Evolutionary conservation across 768 basidiomycete genomes (phyloP), one percentile per base, ranked within the genome.

Genomic region (Termitomyces sp.): DNA sequence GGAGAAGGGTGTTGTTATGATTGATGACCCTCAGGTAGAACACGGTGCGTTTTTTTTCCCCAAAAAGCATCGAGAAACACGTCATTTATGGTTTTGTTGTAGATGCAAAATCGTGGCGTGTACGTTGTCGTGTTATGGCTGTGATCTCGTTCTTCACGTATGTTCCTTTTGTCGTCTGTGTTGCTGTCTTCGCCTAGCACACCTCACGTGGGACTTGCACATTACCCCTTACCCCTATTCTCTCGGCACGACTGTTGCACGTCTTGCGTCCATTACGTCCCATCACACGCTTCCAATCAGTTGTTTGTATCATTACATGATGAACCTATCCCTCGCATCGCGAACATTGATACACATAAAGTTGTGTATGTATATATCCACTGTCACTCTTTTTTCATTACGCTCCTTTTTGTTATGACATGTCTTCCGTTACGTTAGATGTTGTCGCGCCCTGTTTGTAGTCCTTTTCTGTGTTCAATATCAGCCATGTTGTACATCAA

Each of bases 11-110:
- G 89, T 91, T 15, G 77, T 87, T 15, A 77, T 87, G 34, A 75
- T 91, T 52, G 89, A 91, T 67, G 89, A 92, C 72, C 90, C 90
- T 32, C 90, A 92, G 69, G 81, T 91, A 58, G 91, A 92, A 69
- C 81, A 83, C 69, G 86, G 91, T 91, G 66, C 67, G 87, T 75
- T 29, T 43, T 42, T 20, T 4, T 56, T 6, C 25, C 1, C 1
- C 6, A 42, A 42, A 5, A 17, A 5, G 15, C 34, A 12, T 51
- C 1, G 48, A 40, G 25, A 17, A 3, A 42, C 15, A n/a, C 36
- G 20, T 42, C 17, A 15, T 43, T 43, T 14, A n/a, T 4, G 54
- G 17, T 20, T 29, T 20, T 15, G 48, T 32, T 61, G 7, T 64
- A 92, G 91, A 92, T 71, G 87, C 89, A 10, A 82, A 77, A 67